phyloP scores from a whole-genome alignment of 768 basidiomycete genomes.

The Lepiota subincarnata region DNA sequence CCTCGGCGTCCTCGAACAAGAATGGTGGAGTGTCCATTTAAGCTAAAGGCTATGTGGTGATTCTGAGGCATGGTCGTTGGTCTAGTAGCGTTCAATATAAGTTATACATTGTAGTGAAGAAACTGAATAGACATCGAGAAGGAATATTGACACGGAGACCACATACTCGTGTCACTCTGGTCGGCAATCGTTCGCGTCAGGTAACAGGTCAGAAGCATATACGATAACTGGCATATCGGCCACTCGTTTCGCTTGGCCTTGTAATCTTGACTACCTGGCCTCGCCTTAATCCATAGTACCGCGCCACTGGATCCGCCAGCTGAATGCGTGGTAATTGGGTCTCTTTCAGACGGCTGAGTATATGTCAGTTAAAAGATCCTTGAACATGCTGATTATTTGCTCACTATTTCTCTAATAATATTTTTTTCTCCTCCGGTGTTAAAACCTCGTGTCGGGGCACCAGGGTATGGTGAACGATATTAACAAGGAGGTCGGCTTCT shows the following conservation, averaged over 20 bases:
- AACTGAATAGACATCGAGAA: background rate
- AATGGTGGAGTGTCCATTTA: background rate
- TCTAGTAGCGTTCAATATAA: conserved; percentile 4
- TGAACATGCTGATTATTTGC: conserved; percentile 29
- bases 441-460: conserved; percentile 93
- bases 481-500: conserved; percentile 93
- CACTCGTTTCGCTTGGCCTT: conserved; percentile 93
- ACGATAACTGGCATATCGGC: conserved; percentile 88
- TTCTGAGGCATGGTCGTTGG: conserved; percentile 5
- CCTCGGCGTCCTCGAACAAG: conserved; percentile 4
- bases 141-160: background rate
- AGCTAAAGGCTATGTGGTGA: background rate
- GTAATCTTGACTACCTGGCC: conserved; percentile 99
- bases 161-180: background rate
- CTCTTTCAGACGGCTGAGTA: conserved; percentile 85
- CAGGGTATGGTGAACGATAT: conserved; percentile 93
- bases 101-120: conserved; percentile 3
- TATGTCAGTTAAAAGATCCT: conserved; percentile 13
- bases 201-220: conserved; percentile 64
- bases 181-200: background rate
- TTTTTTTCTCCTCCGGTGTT: conserved; percentile 78
- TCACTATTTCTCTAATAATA: conserved; percentile 88
- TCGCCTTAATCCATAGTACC: conserved; percentile 93
- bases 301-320: conserved; percentile 93
- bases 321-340: conserved; percentile 98